Conservation (phyloP, 2,329 filamentous ascomycete genomes). For the Arthrobotrys megalospora region DNA sequence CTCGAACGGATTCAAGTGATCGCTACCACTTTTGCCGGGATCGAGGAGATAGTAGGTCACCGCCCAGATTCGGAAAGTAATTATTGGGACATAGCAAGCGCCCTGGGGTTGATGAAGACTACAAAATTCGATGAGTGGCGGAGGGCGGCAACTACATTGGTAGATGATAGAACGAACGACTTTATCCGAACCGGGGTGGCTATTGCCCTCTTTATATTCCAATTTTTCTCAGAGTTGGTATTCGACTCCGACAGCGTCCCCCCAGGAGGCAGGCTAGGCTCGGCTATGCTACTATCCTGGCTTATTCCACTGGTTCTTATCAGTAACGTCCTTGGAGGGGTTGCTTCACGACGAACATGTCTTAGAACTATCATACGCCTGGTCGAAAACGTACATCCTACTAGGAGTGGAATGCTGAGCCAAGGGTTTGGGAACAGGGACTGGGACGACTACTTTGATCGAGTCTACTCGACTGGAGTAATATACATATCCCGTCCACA, state of each 20-base stretch:
- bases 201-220: background rate
- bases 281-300: constrained; percentile 19
- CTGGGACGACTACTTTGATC: constrained; percentile 18
- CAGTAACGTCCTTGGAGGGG: constrained; percentile 7
- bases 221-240: constrained; percentile 1
- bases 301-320: constrained; percentile 18
- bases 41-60: constrained; percentile 3
- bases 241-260: constrained; percentile 5
- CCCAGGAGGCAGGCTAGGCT: constrained; percentile 10
- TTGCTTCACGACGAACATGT: constrained; percentile 8
- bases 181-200: background rate
- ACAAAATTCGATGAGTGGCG: constrained; percentile 10
- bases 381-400: background rate
- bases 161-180: constrained; percentile 18
- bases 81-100: constrained; percentile 4
- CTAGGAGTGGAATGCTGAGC: background rate
- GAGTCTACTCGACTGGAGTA: background rate
- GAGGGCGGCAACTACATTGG: constrained; percentile 2
- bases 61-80: background rate
- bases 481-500: constrained; percentile 16
- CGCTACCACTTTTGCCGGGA: constrained; percentile 12
- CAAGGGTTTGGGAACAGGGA: background rate
- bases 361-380: constrained; percentile 9
- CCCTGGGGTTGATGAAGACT: constrained; percentile 8
- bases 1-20: constrained; percentile 7